Conservation (phyloP, 148 eudicot genomes). For the Dysphania ambrosioides region DNA sequence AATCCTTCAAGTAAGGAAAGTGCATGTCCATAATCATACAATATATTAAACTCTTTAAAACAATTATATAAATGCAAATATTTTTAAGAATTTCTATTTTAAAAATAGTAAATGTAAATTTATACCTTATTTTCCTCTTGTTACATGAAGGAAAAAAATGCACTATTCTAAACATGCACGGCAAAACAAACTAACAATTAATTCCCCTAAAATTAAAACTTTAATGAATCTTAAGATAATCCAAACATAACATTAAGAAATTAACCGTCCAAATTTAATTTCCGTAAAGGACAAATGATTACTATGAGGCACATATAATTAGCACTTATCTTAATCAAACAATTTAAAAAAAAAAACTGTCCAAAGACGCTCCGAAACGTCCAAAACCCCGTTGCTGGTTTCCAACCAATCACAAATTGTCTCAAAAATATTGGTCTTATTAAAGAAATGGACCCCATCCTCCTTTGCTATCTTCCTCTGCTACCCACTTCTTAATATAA, state of each 20-base stretch:
- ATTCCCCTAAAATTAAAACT: no score
- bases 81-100: no score
- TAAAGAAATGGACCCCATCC: not conserved
- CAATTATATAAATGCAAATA: no score
- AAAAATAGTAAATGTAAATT: no score
- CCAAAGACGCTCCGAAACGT: conserved; percentile 22
- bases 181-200: no score
- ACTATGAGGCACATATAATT: not conserved
- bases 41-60: no score
- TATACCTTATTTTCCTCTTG: no score
- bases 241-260: not conserved
- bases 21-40: not conserved
- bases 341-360: conserved; percentile 2
- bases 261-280: not conserved
- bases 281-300: not conserved
- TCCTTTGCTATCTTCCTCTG: conserved; percentile 1
- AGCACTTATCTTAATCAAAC: conserved; percentile 2
- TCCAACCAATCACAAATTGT: conserved; percentile 22
- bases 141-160: no score
- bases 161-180: no score
- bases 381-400: conserved; percentile 26
- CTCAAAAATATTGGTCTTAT: not conserved
- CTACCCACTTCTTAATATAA: conserved; percentile 15
- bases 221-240: not conserved
- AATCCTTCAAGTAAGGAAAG: not conserved